Evolutionary conservation across 495 filamentous ascomycete genomes (phyloP).

Genomic region (Beverwykella pulmonaria): DNA sequence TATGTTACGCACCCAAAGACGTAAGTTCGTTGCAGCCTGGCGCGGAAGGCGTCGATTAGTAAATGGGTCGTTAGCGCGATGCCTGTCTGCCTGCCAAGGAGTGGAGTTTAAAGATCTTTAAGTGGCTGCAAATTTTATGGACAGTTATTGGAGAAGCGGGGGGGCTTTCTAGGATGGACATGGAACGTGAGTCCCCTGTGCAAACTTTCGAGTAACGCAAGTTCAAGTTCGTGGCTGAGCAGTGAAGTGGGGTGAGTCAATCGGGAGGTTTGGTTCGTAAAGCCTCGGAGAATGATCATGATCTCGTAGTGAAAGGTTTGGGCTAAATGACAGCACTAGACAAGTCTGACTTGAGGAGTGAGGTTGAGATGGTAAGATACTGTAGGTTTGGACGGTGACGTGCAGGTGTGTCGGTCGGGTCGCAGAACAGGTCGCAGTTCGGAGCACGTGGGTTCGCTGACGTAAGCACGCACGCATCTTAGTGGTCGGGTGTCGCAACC

Average conservation of each 20-base stretch:
- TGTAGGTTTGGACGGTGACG: neutral
- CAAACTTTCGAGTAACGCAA: neutral
- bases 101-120: neutral
- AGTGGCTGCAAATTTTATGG: neutral
- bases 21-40: constrained; percentile 19
- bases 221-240: neutral
- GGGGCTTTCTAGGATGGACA: neutral
- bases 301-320: neutral
- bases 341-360: neutral
- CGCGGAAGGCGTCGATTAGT: constrained; percentile 15
- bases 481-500: too few relatives aligned
- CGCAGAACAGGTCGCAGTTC: neutral
- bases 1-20: neutral
- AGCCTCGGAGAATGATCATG: neutral
- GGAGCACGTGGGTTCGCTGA: neutral
- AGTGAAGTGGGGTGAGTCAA: neutral
- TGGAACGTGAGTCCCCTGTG: neutral
- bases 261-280: neutral
- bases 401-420: neutral
- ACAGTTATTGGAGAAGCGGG: neutral
- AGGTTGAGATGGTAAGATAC: neutral
- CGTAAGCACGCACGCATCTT: too few relatives aligned
- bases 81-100: constrained; percentile 20
- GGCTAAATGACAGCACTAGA: neutral
- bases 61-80: neutral